Base-by-base conservation (phyloP, 2,329 filamentous ascomycete genomes). In the Aspergillus melleus region DNA sequence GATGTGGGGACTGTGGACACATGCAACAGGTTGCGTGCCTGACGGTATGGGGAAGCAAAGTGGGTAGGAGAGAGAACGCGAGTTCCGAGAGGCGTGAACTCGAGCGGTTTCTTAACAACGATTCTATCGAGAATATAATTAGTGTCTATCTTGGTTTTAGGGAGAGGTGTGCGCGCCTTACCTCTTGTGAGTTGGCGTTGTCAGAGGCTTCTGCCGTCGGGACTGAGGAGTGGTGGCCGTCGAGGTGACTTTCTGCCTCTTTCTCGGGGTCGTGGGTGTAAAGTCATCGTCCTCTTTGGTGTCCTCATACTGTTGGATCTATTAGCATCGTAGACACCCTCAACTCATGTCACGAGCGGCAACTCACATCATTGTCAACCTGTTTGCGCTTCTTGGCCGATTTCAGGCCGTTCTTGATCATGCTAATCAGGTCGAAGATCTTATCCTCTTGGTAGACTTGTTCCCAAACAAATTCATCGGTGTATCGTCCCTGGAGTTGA, bases 61-160 rank as follows among this genome's bases (percentile, higher is more conserved):
- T 90, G 86, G 36, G 84, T 84, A 4, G 91, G 90, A 1, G 91
- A 91, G 3, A 99, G 83, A 20, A 90, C 84, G 44, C 95, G 89
- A 14, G 92, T 97, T 6, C 92, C 92, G n/a, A 99, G 80, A 0
- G 95, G 95, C 0, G 95, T 99, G 70, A 98, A 98, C 71, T 97
- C 93, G 39, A 99, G 85, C 5, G 91, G 90, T 70, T 93, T 96
- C 74, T 96, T 96, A 47, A 94, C 80, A 44, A 90, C 77, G 44
- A 92, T 87, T 62, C 83, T 81, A 57, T 59, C 24, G 3, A 52
- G 3, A 8, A 58, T 56, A 26, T 58, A 30, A 49, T 69, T 59
- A 65, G 55, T 26, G 0, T 60, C 52, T 20, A 42, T 71, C 67
- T n/a, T 61, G 66, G 22, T 70, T 63, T 71, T 72, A 6, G 14